These are phyloP conservation scores for Ceratobasidium papillatum DNA, from an alignment of 1,284 basidiomycete genomes.

Conservation along the genomic window DNA sequence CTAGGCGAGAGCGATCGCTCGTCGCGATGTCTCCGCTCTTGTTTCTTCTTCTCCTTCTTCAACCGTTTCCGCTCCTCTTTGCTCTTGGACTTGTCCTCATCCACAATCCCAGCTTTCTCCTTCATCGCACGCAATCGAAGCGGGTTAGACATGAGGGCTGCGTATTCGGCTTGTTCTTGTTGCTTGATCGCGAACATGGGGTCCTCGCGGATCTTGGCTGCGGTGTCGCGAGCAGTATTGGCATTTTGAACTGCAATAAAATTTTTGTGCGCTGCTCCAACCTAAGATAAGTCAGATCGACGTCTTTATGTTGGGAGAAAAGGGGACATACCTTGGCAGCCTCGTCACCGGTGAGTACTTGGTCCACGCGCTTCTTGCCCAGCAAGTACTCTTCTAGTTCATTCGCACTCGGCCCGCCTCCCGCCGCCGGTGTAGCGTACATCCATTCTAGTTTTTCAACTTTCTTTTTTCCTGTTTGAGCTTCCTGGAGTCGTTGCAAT, in stretches of 20 bases:
- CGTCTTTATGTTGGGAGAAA: neutral
- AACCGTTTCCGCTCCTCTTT: conserved; percentile 66
- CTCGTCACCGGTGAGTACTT: conserved; percentile 90
- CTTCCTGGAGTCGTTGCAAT: conserved; percentile 91
- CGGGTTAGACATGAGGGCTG: conserved; percentile 91
- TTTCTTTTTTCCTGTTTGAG: conserved; percentile 92
- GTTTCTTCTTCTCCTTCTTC: conserved; percentile 66
- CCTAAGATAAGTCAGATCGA: conserved; percentile 54
- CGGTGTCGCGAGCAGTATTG: conserved; percentile 87
- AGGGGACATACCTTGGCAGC: conserved; percentile 76
- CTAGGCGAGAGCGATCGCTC: conserved; percentile 41
- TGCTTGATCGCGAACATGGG: conserved; percentile 96
- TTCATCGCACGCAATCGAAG: conserved; percentile 85
- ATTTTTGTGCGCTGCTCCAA: conserved; percentile 85
- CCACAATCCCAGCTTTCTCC: conserved; percentile 76
- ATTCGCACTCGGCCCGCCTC: conserved; percentile 81
- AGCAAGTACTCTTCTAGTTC: conserved; percentile 96
- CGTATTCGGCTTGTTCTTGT: conserved; percentile 93
- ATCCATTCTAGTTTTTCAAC: conserved; percentile 98
- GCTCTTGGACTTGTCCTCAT: conserved; percentile 67
- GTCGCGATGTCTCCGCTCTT: conserved; percentile 46
- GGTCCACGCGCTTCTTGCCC: conserved; percentile 98
- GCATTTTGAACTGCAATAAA: conserved; percentile 95
- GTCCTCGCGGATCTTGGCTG: conserved; percentile 95
- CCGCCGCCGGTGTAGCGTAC: conserved; percentile 94